Evolutionary conservation across 805 yeast species (phyloP), one percentile per base, ranked within the genome.

Genomic region (Wickerhamomyces subpelliculosus): DNA sequence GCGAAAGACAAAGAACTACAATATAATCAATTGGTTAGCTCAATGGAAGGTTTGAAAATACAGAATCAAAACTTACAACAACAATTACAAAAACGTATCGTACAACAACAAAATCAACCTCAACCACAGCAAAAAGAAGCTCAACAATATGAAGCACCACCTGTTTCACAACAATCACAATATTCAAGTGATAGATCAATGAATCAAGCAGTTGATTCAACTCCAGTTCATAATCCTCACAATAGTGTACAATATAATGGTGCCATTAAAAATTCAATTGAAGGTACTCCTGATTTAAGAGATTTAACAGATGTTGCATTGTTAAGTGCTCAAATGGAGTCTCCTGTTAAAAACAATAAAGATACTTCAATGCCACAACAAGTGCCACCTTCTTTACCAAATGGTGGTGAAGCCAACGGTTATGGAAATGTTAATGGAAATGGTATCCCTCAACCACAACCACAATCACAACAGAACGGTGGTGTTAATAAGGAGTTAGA

Each of bases 401-500:
- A 48, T 41, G 32, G 32, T 18, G 22, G 32, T 29, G 32, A 18
- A 18, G 23, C 19, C 9, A 48, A 55, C 34, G 30, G 18, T 19
- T 21, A 26, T 36, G 29, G 23, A 8, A 21, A 26, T 20, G 8
- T 13, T 13, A 14, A 14, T n/a, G 27, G 27, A 7, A 28, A 20
- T 17, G 31, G 22, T 11, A n/a, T 27, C 10, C 32, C 27, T 22
- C 31, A 28, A 4, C 17, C 26, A 29, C 22, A 34, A 48, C 59
- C 11, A 51, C 52, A 27, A 49, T 54, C 16, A 16, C 36, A 36
- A n/a, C n/a, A n/a, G n/a, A n/a, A n/a, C n/a, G n/a, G n/a, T n/a
- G n/a, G n/a, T n/a, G n/a, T n/a, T n/a, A n/a, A n/a, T n/a, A 56
- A 49, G 39, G 61, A 58, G 35, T 32, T 49, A 9, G 58, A 51